Base-by-base conservation (phyloP, 1,284 basidiomycete species). In the Papiliotrema nemorosa region DNA sequence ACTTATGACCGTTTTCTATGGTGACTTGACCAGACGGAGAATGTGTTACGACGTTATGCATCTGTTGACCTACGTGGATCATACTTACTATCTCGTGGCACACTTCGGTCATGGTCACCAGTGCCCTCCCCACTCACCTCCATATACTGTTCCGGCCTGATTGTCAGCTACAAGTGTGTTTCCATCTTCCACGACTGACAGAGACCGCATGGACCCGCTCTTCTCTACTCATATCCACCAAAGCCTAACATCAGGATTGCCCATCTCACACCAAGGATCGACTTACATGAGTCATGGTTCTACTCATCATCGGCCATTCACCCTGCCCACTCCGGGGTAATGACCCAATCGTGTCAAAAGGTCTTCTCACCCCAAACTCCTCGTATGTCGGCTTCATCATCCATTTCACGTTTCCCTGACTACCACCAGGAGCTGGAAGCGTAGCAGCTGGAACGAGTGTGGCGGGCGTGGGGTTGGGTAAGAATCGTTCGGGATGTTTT, bases 241-340 rank as follows among this genome's bases (percentile, higher is more conserved):
- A 6, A 4, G 49, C 49, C 49, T 44, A 31, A 3, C 16, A 21
- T 47, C 20, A 29, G 34, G n/a, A n/a, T n/a, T 22, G 27, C 3
- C 5, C 24, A 20, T 33, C 5, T 6, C 34, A 25, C 7, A 27
- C 31, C 25, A 31, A 5, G 16, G 31, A 9, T 7, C 9, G 33
- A 20, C 59, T 51, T 40, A 62, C 62, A 50, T 64, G 59, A 4
- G 57, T 59, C 63, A 66, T 62, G 2, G 63, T 60, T 47, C 58
- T 40, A 41, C 62, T 63, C 62, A 66, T 66, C 54, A 58, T 53
- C 16, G 62, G 59, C 62, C 61, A 63, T 22, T 49, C 42, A 5
- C 45, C 45, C 20, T 38, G 44, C 9, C 54, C 56, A 12, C 52
- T 34, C 20, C 42, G 48, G 20, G 47, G 44, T 9, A 54, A 48